Conservation (phyloP, 495 filamentous ascomycete species). For the Penicillium egyptiacum region DNA sequence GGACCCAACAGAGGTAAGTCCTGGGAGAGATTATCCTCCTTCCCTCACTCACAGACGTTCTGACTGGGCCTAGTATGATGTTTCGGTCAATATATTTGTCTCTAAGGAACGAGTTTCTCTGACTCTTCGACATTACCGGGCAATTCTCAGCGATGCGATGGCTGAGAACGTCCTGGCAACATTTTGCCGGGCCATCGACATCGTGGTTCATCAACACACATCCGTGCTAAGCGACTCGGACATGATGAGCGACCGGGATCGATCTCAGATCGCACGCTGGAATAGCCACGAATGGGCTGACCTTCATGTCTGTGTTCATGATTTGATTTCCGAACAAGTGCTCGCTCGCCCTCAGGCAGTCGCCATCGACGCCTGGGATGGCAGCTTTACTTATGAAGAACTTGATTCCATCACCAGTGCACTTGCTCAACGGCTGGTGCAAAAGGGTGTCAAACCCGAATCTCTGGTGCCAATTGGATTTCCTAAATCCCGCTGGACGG, state of each 20-base stretch:
- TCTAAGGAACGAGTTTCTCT: background rate
- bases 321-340: background rate
- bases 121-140: background rate
- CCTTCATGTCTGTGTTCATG: background rate
- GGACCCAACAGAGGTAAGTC: background rate
- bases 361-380: constrained; percentile 38
- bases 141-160: background rate
- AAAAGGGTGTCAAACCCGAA: background rate
- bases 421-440: background rate
- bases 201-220: background rate
- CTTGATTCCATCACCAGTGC: constrained; percentile 19
- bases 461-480: background rate
- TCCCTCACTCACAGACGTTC: background rate
- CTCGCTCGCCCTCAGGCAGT: background rate
- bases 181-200: background rate
- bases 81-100: background rate
- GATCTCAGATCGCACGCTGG: background rate
- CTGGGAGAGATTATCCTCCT: background rate
- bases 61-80: background rate
- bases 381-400: constrained; percentile 31
- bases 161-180: background rate
- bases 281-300: background rate
- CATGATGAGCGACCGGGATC: background rate
- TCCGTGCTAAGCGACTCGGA: background rate
- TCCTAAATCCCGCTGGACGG: background rate